phyloP scores from a whole-genome alignment of 2,329 filamentous ascomycete species.

The Huntiella abstrusa region DNA sequence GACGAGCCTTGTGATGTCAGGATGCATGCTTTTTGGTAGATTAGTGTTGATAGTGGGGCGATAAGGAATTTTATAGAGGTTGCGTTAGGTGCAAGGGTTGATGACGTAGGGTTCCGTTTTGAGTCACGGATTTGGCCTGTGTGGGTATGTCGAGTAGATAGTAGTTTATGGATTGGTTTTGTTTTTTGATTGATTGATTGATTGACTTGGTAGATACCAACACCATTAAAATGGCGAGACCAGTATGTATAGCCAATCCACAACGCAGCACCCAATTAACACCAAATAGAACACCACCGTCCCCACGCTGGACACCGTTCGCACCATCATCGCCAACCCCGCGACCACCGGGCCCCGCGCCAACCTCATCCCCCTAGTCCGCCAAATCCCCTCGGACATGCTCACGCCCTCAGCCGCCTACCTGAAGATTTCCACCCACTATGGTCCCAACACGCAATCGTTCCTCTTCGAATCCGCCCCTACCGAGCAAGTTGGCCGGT shows the following conservation, averaged over 20 bases:
- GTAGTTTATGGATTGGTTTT: neutral
- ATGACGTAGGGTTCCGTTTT: neutral
- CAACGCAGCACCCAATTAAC: neutral
- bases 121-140: neutral
- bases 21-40: no score
- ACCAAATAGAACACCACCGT: conserved; percentile 22
- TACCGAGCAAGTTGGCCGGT: conserved; percentile 81
- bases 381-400: conserved; percentile 77
- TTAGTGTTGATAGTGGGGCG: no score
- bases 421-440: conserved; percentile 68
- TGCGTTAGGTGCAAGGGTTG: no score
- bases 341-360: conserved; percentile 20
- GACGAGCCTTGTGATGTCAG: no score
- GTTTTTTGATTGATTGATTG: neutral
- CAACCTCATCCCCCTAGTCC: conserved; percentile 67
- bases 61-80: no score
- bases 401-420: conserved; percentile 91
- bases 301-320: conserved; percentile 28
- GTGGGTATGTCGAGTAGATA: neutral
- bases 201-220: neutral
- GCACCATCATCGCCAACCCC: conserved; percentile 23
- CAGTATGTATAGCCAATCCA: conserved; percentile 13
- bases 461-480: conserved; percentile 94
- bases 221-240: conserved; percentile 15
- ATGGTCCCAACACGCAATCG: conserved; percentile 49